Evolutionary conservation across 2,329 filamentous ascomycete genomes (phyloP).

Genomic region (Diplodia intermedia): DNA sequence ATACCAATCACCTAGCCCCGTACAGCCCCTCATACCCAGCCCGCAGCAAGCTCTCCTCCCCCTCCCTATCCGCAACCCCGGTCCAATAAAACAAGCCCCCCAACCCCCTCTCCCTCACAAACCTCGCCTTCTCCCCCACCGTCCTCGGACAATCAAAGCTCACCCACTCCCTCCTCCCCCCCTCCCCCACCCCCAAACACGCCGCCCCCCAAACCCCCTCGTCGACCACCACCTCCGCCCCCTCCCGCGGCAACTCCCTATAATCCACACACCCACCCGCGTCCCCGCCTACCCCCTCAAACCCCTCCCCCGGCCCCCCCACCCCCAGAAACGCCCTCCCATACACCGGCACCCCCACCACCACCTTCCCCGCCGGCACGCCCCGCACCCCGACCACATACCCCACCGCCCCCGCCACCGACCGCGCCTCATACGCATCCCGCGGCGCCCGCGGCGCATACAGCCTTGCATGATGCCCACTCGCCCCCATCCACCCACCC

Average conservation of each 20-base stretch:
- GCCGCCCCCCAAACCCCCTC: conserved; percentile 69
- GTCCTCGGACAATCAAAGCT: conserved; percentile 81
- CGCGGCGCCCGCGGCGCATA: conserved; percentile 63
- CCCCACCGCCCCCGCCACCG: conserved; percentile 68
- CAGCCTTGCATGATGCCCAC: conserved; percentile 78
- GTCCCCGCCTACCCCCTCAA: conserved; percentile 55
- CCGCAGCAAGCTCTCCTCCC: conserved; percentile 1
- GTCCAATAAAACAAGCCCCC: conserved; percentile 68
- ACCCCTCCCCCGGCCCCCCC: conserved; percentile 70
- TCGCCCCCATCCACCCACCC: conserved; percentile 70
- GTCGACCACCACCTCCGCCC: conserved; percentile 71
- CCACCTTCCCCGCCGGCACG: conserved; percentile 73
- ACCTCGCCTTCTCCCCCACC: conserved; percentile 75
- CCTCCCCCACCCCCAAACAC: conserved; percentile 58
- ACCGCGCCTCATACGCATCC: conserved; percentile 62
- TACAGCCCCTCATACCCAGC: conserved; percentile 3
- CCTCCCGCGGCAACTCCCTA: conserved; percentile 67
- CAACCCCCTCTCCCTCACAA: conserved; percentile 72
- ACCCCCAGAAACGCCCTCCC: conserved; percentile 73
- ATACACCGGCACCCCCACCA: conserved; percentile 77
- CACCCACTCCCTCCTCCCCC: conserved; percentile 73
- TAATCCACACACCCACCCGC: conserved; percentile 75
- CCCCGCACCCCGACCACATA: conserved; percentile 68
- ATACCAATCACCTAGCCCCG: not conserved
- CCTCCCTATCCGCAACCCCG: not conserved